phyloP scores from a whole-genome alignment of 106 monocot genomes.

The Posidonia australis region DNA sequence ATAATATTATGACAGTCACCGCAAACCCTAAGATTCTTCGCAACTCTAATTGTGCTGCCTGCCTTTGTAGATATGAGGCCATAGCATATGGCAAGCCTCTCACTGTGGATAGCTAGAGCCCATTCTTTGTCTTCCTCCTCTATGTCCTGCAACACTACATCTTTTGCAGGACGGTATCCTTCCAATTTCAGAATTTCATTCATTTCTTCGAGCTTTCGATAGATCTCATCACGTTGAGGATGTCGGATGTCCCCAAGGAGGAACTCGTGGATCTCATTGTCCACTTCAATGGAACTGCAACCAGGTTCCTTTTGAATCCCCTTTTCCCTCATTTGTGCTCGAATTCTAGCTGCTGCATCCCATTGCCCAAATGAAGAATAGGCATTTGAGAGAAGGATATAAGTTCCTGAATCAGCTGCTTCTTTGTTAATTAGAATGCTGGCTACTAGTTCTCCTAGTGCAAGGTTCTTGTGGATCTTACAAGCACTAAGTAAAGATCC shows the following conservation, averaged over 20 bases:
- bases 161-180: slow-evolving; percentile 30
- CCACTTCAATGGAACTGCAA: slow-evolving; percentile 41
- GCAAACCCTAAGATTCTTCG: slow-evolving; percentile 47
- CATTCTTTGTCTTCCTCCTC: slow-evolving; percentile 34
- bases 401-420: slow-evolving; percentile 35
- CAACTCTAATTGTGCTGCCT: slow-evolving; percentile 27
- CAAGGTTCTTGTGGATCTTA: slow-evolving; percentile 26
- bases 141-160: slow-evolving; percentile 36
- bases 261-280: slow-evolving; percentile 47
- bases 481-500: slow-evolving; percentile 36
- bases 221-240: slow-evolving; percentile 31
- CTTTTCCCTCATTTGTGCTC: slow-evolving; percentile 25
- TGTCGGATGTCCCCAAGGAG: slow-evolving; percentile 51
- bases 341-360: slow-evolving; percentile 23
- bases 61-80: slow-evolving; percentile 39
- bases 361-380: slow-evolving; percentile 39
- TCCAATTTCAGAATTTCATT: slow-evolving; percentile 15
- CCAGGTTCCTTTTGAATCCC: slow-evolving; percentile 52
- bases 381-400: slow-evolving; percentile 29
- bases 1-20: slow-evolving; percentile 44
- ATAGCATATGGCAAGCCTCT: slow-evolving; percentile 41
- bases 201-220: slow-evolving; percentile 33
- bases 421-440: slow-evolving; percentile 18
- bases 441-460: slow-evolving; percentile 23
- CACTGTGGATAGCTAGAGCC: slow-evolving; percentile 50